These are phyloP conservation scores for Lachancea meyersii DNA, from an alignment of 805 yeast species.

Conservation along the genomic window DNA sequence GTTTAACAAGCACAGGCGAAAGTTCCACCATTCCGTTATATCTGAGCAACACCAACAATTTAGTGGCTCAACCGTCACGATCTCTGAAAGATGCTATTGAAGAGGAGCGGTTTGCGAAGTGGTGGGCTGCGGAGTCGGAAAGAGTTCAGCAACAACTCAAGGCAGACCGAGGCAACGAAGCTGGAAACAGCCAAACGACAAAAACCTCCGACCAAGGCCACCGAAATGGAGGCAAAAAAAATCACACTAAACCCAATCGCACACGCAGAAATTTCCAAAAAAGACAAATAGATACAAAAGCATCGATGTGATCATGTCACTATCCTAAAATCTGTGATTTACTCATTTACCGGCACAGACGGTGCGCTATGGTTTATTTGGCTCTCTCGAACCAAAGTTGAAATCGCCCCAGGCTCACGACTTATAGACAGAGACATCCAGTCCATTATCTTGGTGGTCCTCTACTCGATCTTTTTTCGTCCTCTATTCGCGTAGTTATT, in stretches of 20 bases:
- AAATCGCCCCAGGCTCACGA: too few relatives aligned
- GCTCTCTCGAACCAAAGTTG: too few relatives aligned
- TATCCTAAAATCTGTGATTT: not conserved
- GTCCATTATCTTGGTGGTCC: not conserved
- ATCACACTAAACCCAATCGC: not conserved
- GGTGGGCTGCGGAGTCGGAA: conserved; percentile 84
- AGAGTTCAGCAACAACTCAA: conserved; percentile 46
- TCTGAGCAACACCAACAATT: conserved; percentile 3
- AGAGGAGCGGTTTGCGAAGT: conserved; percentile 76
- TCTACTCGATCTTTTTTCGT: not conserved
- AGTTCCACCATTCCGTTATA: conserved; percentile 10
- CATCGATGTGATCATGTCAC: not conserved
- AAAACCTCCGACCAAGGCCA: not conserved
- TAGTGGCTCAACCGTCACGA: conserved; percentile 17
- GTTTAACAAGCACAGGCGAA: conserved; percentile 9
- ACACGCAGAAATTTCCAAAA: too few relatives aligned
- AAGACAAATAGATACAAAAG: too few relatives aligned
- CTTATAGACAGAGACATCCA: not conserved
- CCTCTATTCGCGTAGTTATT: not conserved
- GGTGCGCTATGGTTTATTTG: too few relatives aligned
- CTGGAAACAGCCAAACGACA: not conserved
- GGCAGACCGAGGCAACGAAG: conserved; percentile 7
- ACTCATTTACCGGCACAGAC: too few relatives aligned
- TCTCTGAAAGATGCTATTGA: conserved; percentile 66
- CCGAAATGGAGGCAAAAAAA: not conserved